phyloP scores from a whole-genome alignment of 2,329 filamentous ascomycete genomes.

The Coniochaeta sp. region DNA sequence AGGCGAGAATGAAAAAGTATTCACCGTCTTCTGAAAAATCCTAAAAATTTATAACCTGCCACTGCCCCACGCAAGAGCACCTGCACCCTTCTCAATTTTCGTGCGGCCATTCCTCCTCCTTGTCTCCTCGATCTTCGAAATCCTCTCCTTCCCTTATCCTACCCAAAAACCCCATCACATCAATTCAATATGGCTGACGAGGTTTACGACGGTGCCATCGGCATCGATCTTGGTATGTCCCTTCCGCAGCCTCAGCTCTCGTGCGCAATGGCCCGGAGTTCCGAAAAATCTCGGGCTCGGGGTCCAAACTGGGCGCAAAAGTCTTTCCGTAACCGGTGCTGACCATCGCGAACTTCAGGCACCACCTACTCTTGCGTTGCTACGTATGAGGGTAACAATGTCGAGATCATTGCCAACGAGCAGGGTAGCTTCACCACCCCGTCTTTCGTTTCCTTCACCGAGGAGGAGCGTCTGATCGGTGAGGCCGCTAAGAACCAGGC shows the following conservation, averaged over 20 bases:
- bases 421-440: slow-evolving; percentile 99
- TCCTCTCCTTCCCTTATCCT: background rate
- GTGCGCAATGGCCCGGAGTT: background rate
- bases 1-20: slow-evolving; percentile 2
- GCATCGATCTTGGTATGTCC: slow-evolving; percentile 96
- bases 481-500: slow-evolving; percentile 99
- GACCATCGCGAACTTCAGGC: slow-evolving; percentile 44
- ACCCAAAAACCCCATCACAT: slow-evolving; percentile 15
- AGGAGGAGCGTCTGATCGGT: slow-evolving; percentile 97
- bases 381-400: slow-evolving; percentile 98
- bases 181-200: slow-evolving; percentile 82
- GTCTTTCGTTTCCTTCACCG: slow-evolving; percentile 98
- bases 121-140: too few species aligned
- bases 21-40: slow-evolving; percentile 2
- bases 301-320: background rate
- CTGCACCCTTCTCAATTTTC: background rate
- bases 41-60: slow-evolving; percentile 4
- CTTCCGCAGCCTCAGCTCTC: background rate
- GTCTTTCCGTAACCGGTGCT: slow-evolving; percentile 12
- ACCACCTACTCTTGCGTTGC: slow-evolving; percentile 99
- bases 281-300: background rate
- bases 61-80: slow-evolving; percentile 2
- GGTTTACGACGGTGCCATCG: slow-evolving; percentile 99
- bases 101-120: slow-evolving; percentile 9
- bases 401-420: slow-evolving; percentile 99